Base-by-base conservation (phyloP, 78 protist genomes). In the Dictyostelium capitatum region DNA sequence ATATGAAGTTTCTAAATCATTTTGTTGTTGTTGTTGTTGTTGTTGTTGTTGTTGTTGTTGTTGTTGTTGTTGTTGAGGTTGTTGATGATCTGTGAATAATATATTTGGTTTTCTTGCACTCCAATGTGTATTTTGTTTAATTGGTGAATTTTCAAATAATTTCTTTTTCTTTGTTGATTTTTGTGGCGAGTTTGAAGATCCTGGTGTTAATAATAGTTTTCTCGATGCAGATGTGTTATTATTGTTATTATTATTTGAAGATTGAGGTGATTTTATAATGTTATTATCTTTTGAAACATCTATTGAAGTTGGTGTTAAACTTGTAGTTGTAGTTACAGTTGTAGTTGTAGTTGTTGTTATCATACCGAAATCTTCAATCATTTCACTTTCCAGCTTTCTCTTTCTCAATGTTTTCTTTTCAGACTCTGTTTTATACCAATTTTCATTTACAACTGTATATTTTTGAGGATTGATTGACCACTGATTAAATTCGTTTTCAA, bases 341-440 rank as follows among this genome's bases (percentile, higher is more conserved):
- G 56, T 75, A 3, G 30, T 75, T 1, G 50, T 75, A 7, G 62
- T 75, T 50, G 32, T 75, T 3, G 15, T 75, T n/a, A 53, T 17
- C 15, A 23, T 46, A 41, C 17, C 20, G 15, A 70, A 41, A 41
- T 70, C 79, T 20, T 70, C 56, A n/a, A 41, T n/a, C 79, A 70
- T 70, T 37, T 75, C 81, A 8, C n/a, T n/a, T n/a, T 73, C 80
- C 5, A 75, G 4, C 48, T 75, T 75, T 17, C 62, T 75, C 12
- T 75, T 75, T 75, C 81, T 75, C 20, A 75, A 14, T 2, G 57
- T 48, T 25, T 75, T 75, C 14, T n/a, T 20, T 75, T 75, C 81
- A 25, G 37, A 25, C 6, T 75, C 81, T 12, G 81, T 75, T 48
- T 20, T 46, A 48, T 75, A 65, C 73, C 73, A 65, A 65, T 41